A percentile compares a stretch with the other conserved stretches of the same genome.
These are phyloP conservation scores for Glonium stellatum DNA, from an alignment of 495 filamentous ascomycete species.

Conservation along the genomic window DNA sequence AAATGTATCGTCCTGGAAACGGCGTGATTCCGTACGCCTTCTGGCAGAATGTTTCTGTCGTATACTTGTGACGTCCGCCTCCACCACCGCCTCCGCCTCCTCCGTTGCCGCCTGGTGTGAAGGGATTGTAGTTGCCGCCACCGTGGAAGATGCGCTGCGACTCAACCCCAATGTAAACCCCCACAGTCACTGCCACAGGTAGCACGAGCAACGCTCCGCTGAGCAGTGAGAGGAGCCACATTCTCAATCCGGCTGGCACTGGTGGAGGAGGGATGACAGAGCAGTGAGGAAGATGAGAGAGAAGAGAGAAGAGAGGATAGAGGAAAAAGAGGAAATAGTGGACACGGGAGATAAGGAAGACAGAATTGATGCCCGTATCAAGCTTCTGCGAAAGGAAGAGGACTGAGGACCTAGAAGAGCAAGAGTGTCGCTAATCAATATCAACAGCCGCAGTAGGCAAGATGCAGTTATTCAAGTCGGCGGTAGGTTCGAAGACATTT, in stretches of 20 bases:
- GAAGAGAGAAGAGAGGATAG: too few species aligned
- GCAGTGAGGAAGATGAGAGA: too few species aligned
- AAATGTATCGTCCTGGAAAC: slow-evolving; percentile 5
- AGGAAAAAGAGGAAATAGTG: too few species aligned
- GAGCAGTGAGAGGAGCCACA: slow-evolving; percentile 33
- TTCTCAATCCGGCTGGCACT: slow-evolving; percentile 1
- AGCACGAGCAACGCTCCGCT: slow-evolving; percentile 38
- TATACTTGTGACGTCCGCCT: slow-evolving; percentile 20
- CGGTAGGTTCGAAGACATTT: too few species aligned
- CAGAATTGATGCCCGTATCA: background rate
- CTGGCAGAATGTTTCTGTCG: slow-evolving; percentile 4
- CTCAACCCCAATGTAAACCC: slow-evolving; percentile 39
- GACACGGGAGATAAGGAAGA: too few species aligned
- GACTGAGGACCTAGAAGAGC: too few species aligned
- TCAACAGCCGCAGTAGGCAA: background rate
- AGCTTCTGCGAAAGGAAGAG: too few species aligned
- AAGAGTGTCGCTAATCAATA: too few species aligned
- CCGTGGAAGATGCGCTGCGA: slow-evolving; percentile 30
- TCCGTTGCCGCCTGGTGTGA: too few species aligned
- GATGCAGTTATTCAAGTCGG: too few species aligned
- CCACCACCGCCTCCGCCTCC: slow-evolving; percentile 19
- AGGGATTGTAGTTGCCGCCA: background rate
- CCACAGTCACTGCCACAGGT: slow-evolving; percentile 38
- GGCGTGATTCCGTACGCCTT: slow-evolving; percentile 12
- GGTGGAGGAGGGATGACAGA: slow-evolving; percentile 13